These are phyloP conservation scores for Aspergillus ochraceoroseus DNA, from an alignment of 2,329 filamentous ascomycete genomes.

Conservation along the genomic window DNA sequence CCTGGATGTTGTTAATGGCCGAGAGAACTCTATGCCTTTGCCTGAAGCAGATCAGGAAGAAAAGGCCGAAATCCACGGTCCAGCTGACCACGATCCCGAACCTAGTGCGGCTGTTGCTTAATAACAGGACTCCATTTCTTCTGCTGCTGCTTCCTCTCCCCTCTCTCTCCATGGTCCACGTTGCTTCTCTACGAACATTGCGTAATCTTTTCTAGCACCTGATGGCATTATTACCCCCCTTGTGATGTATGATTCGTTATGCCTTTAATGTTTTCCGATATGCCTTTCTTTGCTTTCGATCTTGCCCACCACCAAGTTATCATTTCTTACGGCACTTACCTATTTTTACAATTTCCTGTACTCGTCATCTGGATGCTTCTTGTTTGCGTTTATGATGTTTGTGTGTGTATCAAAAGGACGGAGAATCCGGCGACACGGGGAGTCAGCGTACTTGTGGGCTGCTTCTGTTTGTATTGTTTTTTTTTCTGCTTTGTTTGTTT, in stretches of 20 bases:
- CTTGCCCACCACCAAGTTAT: conserved; percentile 11
- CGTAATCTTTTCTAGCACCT: conserved; percentile 7
- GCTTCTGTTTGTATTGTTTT: conserved; percentile 4
- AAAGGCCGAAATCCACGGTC: conserved; percentile 24
- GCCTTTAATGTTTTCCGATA: conserved; percentile 15
- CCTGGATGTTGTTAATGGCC: conserved; percentile 38
- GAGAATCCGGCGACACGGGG: conserved; percentile 18
- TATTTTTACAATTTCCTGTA: background rate
- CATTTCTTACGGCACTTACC: conserved; percentile 8
- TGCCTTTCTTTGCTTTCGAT: conserved; percentile 8
- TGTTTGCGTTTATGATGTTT: conserved; percentile 1
- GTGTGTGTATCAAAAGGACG: conserved; percentile 23
- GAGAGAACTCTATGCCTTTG: conserved; percentile 31
- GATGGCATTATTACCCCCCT: background rate
- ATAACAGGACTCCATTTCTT: too few relatives aligned
- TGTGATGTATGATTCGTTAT: conserved; percentile 20
- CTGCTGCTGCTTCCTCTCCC: background rate
- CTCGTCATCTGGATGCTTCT: background rate
- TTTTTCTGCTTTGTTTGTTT: background rate
- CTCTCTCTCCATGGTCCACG: conserved; percentile 1
- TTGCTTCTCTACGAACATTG: too few relatives aligned
- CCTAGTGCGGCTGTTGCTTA: conserved; percentile 11
- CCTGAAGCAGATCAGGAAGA: conserved; percentile 24
- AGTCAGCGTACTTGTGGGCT: conserved; percentile 5
- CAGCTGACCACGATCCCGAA: conserved; percentile 14